These are phyloP conservation scores for Allium fistulosum DNA, from an alignment of 106 monocot genomes.

Conservation along the genomic window DNA sequence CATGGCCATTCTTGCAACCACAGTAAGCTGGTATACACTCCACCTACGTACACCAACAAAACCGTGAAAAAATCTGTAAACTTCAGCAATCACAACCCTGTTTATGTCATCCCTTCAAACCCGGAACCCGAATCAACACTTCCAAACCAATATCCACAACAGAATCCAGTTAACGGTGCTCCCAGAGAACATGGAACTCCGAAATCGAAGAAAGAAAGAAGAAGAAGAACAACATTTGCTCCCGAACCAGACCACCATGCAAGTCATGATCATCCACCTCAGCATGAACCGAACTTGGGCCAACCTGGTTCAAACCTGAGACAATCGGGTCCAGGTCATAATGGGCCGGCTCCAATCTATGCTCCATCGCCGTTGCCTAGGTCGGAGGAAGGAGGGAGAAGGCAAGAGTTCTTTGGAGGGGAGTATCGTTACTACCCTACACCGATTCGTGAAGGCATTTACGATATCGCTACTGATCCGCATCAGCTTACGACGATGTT, in stretches of 20 bases:
- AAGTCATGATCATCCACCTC: neutral
- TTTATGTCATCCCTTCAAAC: conserved; percentile 23
- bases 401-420: conserved; percentile 45
- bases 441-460: conserved; percentile 58
- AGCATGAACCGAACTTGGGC: neutral
- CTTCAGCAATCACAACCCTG: conserved; percentile 30
- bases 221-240: conserved; percentile 5
- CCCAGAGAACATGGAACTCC: no score
- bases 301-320: neutral
- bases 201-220: neutral
- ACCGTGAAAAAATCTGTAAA: conserved; percentile 37
- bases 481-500: conserved; percentile 54
- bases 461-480: conserved; percentile 50
- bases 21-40: neutral
- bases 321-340: neutral
- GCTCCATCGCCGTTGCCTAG: conserved; percentile 40
- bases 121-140: neutral
- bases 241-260: neutral
- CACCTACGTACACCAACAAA: conserved; percentile 7
- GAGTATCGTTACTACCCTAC: conserved; percentile 57
- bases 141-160: neutral
- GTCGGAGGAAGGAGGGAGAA: conserved; percentile 21
- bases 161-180: no score
- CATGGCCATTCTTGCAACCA: no score
- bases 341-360: conserved; percentile 27